These are phyloP conservation scores for Fusarium sp. DNA, from an alignment of 2,329 filamentous ascomycete species.

Conservation along the genomic window DNA sequence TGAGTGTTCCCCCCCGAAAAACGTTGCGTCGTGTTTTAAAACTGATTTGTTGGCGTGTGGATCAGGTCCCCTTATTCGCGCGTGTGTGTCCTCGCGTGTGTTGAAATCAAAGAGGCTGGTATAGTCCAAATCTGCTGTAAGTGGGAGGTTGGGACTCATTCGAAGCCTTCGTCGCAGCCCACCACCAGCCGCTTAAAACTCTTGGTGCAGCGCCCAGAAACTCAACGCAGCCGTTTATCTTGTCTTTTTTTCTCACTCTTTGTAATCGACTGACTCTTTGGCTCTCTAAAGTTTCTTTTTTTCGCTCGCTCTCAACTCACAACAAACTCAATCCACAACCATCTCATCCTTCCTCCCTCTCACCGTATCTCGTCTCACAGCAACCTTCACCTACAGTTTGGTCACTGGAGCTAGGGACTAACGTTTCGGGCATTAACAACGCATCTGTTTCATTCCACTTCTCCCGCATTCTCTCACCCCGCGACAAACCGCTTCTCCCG, in stretches of 20 bases:
- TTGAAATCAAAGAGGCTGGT: slow-evolving; percentile 51
- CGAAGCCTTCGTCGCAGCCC: slow-evolving; percentile 43
- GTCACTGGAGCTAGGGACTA: not conserved
- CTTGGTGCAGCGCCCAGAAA: slow-evolving; percentile 50
- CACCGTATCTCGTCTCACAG: slow-evolving; percentile 10
- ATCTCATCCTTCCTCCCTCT: slow-evolving; percentile 2
- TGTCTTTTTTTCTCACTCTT: slow-evolving; percentile 26
- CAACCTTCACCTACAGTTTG: slow-evolving; percentile 16
- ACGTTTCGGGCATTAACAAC: slow-evolving; percentile 38
- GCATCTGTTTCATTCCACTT: slow-evolving; percentile 13
- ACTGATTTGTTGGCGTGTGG: slow-evolving; percentile 43
- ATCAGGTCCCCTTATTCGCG: slow-evolving; percentile 39
- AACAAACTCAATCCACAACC: slow-evolving; percentile 3
- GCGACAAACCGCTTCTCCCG: slow-evolving; percentile 30
- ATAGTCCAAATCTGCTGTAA: slow-evolving; percentile 41
- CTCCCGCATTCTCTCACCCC: slow-evolving; percentile 25
- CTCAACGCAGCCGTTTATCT: slow-evolving; percentile 35
- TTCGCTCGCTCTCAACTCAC: not conserved
- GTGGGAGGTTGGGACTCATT: slow-evolving; percentile 53
- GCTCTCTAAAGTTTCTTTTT: slow-evolving; percentile 8
- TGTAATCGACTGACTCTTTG: slow-evolving; percentile 16
- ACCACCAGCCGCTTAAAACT: slow-evolving; percentile 50
- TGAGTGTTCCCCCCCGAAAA: slow-evolving; percentile 29
- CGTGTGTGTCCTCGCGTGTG: slow-evolving; percentile 27
- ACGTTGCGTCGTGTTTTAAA: slow-evolving; percentile 18